phyloP scores from a whole-genome alignment of 139 green algal genomes.

The Haematococcus lacustris region DNA sequence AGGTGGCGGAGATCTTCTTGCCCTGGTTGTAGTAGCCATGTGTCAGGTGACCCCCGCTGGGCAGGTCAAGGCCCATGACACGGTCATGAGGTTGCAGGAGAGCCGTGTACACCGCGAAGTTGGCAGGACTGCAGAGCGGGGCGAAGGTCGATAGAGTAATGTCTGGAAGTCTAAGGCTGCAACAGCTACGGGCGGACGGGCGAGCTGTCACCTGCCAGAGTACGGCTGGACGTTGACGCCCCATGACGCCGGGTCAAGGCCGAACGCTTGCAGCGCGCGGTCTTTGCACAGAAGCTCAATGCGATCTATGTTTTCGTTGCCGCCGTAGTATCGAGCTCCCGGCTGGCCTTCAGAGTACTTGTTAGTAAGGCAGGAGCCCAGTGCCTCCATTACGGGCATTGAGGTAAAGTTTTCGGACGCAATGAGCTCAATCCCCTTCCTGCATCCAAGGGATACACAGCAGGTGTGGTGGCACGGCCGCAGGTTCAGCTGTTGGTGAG shows the following conservation, averaged over 20 bases:
- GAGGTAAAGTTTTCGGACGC: constrained; percentile 97
- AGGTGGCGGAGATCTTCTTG: constrained; percentile 96
- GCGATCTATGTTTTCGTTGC: constrained; percentile 91
- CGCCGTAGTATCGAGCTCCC: constrained; percentile 91
- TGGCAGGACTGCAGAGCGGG: constrained; percentile 84
- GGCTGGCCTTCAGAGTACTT: constrained; percentile 97
- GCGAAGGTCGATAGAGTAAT: not conserved
- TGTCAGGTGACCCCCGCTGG: constrained; percentile 91
- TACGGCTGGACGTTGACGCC: constrained; percentile 95
- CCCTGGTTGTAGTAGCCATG: constrained; percentile 94
- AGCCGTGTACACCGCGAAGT: constrained; percentile 98
- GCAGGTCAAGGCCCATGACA: constrained; percentile 97
- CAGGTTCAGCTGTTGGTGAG: no score
- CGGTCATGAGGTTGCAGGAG: constrained; percentile 95
- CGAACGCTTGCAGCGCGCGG: constrained; percentile 82
- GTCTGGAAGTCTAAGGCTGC: not conserved
- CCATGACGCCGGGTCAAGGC: constrained; percentile 79
- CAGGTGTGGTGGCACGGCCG: no score
- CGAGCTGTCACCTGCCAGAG: constrained; percentile 89
- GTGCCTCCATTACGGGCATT: constrained; percentile 83
- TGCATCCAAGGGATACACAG: no score
- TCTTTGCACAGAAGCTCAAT: constrained; percentile 70
- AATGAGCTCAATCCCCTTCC: constrained; percentile 96
- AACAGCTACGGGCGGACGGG: not conserved
- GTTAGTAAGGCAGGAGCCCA: constrained; percentile 95